phyloP scores from a whole-genome alignment of 2,329 filamentous ascomycete genomes.

The Polytolypa hystricis region DNA sequence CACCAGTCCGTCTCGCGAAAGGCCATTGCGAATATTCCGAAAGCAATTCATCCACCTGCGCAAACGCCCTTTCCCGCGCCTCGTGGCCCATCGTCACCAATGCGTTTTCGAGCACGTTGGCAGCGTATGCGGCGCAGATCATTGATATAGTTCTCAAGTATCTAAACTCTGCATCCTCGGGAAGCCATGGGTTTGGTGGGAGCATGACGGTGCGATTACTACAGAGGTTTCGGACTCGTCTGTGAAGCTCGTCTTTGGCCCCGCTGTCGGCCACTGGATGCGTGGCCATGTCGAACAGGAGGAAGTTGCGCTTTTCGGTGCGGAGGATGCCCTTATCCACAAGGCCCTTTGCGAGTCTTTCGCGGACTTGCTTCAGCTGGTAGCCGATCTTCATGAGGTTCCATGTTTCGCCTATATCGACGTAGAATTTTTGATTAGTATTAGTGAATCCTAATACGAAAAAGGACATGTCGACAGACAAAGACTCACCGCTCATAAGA shows the following conservation, averaged over 20 bases:
- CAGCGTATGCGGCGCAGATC: constrained; percentile 96
- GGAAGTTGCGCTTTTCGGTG: constrained; percentile 98
- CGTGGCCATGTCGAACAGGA: constrained; percentile 99
- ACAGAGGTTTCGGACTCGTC: constrained; percentile 81
- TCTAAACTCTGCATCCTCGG: constrained; percentile 87
- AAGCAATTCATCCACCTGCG: constrained; percentile 89
- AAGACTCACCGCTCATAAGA: constrained; percentile 77
- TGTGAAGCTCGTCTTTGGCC: constrained; percentile 93
- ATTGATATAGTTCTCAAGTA: constrained; percentile 86
- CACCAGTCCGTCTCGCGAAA: constrained; percentile 68
- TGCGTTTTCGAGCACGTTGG: constrained; percentile 97
- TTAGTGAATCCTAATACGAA: neutral
- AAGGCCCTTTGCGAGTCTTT: constrained; percentile 90
- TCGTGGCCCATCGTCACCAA: constrained; percentile 88
- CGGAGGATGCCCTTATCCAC: constrained; percentile 98
- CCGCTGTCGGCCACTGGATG: constrained; percentile 93
- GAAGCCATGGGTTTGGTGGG: constrained; percentile 74
- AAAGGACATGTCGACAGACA: constrained; percentile 5
- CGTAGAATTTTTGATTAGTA: neutral
- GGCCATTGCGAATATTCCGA: constrained; percentile 97
- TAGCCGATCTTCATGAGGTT: constrained; percentile 99
- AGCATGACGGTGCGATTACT: constrained; percentile 91
- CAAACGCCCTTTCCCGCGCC: constrained; percentile 84
- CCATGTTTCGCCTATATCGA: constrained; percentile 82
- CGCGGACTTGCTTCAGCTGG: constrained; percentile 97